Conservation (phyloP, 2,329 filamentous ascomycete genomes). For the Westerdykella aurantiaca region DNA sequence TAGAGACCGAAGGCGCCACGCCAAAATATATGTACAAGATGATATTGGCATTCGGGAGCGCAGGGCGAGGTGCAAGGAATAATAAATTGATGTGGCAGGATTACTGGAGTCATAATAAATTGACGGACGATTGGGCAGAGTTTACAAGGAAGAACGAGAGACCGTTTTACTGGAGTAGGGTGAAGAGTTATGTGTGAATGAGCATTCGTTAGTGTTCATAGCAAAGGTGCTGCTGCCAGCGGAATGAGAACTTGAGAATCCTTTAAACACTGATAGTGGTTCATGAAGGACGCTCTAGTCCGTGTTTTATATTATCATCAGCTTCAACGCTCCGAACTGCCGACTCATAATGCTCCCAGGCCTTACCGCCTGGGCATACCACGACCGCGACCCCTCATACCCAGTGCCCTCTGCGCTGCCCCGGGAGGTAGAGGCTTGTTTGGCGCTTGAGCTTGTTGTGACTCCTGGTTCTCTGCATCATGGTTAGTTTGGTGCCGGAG, state of each 20-base stretch:
- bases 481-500: conserved; percentile 12
- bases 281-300: too few species aligned
- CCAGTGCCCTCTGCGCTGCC: conserved; percentile 81
- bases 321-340: too few species aligned
- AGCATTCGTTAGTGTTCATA: neutral
- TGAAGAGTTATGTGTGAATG: conserved; percentile 50
- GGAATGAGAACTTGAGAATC: too few species aligned
- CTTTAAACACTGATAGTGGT: too few species aligned
- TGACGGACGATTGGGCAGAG: conserved; percentile 86
- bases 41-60: conserved; percentile 65
- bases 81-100: conserved; percentile 86
- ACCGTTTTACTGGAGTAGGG: conserved; percentile 56
- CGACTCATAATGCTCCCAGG: neutral
- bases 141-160: conserved; percentile 63
- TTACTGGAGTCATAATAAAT: conserved; percentile 83
- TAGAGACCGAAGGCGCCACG: conserved; percentile 81
- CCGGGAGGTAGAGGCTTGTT: conserved; percentile 56
- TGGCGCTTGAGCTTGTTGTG: conserved; percentile 73
- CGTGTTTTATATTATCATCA: conserved; percentile 23
- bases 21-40: conserved; percentile 80
- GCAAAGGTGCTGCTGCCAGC: too few species aligned
- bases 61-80: conserved; percentile 59
- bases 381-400: conserved; percentile 60
- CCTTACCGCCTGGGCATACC: conserved; percentile 77
- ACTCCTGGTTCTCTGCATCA: conserved; percentile 75